Evolutionary conservation across 192 early-diverging fungal genomes (phyloP).

Genomic region (Dissophora ornata): DNA sequence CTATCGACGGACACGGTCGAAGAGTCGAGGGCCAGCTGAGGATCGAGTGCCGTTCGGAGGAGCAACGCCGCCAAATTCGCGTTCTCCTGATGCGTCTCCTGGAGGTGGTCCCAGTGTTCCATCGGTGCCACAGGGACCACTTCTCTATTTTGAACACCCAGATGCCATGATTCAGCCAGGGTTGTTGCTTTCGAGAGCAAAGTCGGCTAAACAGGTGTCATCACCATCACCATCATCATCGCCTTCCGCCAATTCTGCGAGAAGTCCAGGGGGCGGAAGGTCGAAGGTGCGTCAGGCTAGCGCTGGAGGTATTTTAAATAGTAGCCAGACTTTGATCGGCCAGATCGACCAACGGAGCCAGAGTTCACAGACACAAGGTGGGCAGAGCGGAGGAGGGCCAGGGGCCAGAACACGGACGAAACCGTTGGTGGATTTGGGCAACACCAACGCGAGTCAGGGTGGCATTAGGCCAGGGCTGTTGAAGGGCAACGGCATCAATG

Average conservation of each 20-base stretch:
- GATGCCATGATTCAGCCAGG: constrained; percentile 53
- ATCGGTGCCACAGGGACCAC: constrained; percentile 29
- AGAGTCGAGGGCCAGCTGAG: constrained; percentile 33
- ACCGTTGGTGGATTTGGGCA: constrained; percentile 40
- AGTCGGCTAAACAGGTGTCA: constrained; percentile 21
- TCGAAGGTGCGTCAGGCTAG: constrained; percentile 9
- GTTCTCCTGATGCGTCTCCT: constrained; percentile 1
- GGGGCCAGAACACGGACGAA: constrained; percentile 8
- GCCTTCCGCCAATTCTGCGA: neutral
- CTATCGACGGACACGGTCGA: constrained; percentile 22
- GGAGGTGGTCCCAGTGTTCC: neutral
- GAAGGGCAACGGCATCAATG: neutral
- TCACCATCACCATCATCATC: neutral
- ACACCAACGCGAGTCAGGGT: constrained; percentile 25
- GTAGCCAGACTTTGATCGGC: neutral
- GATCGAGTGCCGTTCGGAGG: constrained; percentile 8
- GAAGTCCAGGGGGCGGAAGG: neutral
- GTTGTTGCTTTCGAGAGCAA: constrained; percentile 31
- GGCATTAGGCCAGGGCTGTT: constrained; percentile 39
- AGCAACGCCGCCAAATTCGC: constrained; percentile 16
- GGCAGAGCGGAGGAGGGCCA: constrained; percentile 1
- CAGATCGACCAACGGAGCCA: neutral
- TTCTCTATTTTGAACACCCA: constrained; percentile 31
- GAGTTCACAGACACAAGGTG: neutral
- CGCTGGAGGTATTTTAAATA: neutral